These are phyloP conservation scores for Suhomyces anneliseae DNA, from an alignment of 1,139 yeast genomes.

Conservation along the genomic window DNA sequence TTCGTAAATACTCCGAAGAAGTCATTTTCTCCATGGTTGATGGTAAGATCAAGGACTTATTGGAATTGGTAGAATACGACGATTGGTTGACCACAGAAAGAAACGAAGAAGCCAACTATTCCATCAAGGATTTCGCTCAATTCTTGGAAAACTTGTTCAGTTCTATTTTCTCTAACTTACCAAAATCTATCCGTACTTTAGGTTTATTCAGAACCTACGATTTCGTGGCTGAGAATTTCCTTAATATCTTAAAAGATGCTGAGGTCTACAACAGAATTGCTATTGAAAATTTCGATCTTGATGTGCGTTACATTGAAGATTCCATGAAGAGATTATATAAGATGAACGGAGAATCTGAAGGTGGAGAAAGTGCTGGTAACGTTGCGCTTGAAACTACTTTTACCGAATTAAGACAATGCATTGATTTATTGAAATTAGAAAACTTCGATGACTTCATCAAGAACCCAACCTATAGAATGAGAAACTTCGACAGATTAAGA, in stretches of 20 bases:
- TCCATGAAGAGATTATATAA: slow-evolving; percentile 37
- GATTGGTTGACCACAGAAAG: slow-evolving; percentile 58
- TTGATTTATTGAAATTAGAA: slow-evolving; percentile 41
- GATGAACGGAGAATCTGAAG: slow-evolving; percentile 21
- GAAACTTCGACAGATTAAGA: slow-evolving; percentile 43
- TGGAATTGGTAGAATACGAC: slow-evolving; percentile 84
- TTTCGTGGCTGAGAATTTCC: slow-evolving; percentile 71
- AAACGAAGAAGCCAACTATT: slow-evolving; percentile 66
- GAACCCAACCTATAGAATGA: slow-evolving; percentile 41
- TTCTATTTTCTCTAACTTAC: slow-evolving; percentile 82
- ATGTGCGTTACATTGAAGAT: slow-evolving; percentile 40
- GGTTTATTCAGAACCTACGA: slow-evolving; percentile 86
- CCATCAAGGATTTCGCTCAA: slow-evolving; percentile 82
- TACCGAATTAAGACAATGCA: slow-evolving; percentile 46
- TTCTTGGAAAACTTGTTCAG: slow-evolving; percentile 84
- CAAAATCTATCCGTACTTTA: slow-evolving; percentile 72
- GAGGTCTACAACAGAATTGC: slow-evolving; percentile 37
- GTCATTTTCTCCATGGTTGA: slow-evolving; percentile 81
- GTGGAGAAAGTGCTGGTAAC: slow-evolving; percentile 19
- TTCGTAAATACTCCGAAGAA: slow-evolving; percentile 75
- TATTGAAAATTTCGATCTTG: slow-evolving; percentile 46
- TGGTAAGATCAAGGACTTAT: slow-evolving; percentile 70
- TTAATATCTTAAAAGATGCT: slow-evolving; percentile 57
- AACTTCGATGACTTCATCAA: slow-evolving; percentile 41
- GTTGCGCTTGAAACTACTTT: slow-evolving; percentile 48